Base-by-base conservation (phyloP, 306 rosid species). In the Fagus crenata region DNA sequence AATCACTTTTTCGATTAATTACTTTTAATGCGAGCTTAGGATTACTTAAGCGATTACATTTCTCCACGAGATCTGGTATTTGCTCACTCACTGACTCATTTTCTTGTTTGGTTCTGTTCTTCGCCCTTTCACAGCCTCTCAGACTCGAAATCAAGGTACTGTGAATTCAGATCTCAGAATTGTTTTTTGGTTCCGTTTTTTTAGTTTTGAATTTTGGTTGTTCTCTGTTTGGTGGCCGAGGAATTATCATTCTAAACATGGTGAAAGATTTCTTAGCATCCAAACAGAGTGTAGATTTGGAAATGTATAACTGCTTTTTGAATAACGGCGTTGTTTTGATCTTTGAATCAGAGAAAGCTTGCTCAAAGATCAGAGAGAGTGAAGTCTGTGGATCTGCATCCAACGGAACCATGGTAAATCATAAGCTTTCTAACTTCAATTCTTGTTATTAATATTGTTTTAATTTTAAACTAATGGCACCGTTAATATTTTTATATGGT, bases 301-400 rank as follows among this genome's bases (percentile, higher is more conserved):
- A 41, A n/a, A 5, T 80, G 74, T 69, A 72, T 53, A 70, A 58
- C 15, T 86, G 63, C 4, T 46, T 46, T 65, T 68, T 41, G 75
- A 56, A 49, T 81, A 71, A 87, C 82, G 5, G 14, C 43, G 9
- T 69, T 7, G 31, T 55, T 5, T 74, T 56, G 14, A 51, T 53
- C 15, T 78, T 40, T 75, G 78, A 46, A 80, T 64, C 87, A 86
- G 90, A 84, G 90, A 76, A 86, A 89, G 81, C 92, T 88, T 71
- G 89, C 90, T 35, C 89, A 89, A 81, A 84, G 92, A 81, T 84
- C 92, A 75, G 90, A 89, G 70, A 84, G 92, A 69, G 99, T 96
- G 70, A 96, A 96, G 80, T 96, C 97, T 68, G 99, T 93, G 87
- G 99, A 96, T 93, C 93, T 96, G 41, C 99, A 96, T 89, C 99